Base-by-base conservation (phyloP, 176 grass and related monocot species). In the Oryza glaberrima region DNA sequence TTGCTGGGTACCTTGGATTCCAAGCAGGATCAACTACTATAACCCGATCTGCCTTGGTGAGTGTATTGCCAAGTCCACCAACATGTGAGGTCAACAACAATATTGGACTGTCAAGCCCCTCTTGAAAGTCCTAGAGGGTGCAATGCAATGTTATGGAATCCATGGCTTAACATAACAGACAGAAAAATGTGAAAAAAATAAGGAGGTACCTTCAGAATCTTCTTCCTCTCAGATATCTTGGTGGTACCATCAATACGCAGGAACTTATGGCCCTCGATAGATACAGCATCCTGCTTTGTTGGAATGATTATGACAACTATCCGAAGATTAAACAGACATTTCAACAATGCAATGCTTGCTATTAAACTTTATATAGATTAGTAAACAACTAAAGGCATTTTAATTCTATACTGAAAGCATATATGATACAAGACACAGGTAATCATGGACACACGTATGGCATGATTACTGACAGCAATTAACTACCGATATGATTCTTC, bases 171-270 rank as follows among this genome's bases (percentile, higher is more conserved):
- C 56, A 58, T 61, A 61, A 61, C 56, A 85, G 47, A 69, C 40
- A 74, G 54, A 60, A 88, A 74, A 45, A 41, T 20, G 44, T 60
- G 38, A 73, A 15, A 36, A 12, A 12, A 47, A 67, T 23, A 82
- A 61, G 15, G 15, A 9, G 56, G 56, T 68, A 95, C 96, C 91
- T 95, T 94, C 58, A 98, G 88, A 69, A 92, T 94, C 71, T 82
- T 95, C 65, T 94, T 87, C 75, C 96, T 91, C 22, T 95, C 96
- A 67, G 85, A 80, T 77, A 90, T 51, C 81, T 94, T 87, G 23
- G 91, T 95, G 16, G 77, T 87, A 45, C 96, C 96, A 86, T 98
- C 96, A 83, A 98, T 95, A 43, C 93, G 89, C 61, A 98, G 87
- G 80, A 94, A 94, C 12, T 81, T 78, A 34, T 95, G 95, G 19